A percentile compares a stretch with the other conserved stretches of the same genome.
These are phyloP conservation scores for Apiospora aurea DNA, from an alignment of 2,329 filamentous ascomycete species.

Conservation along the genomic window DNA sequence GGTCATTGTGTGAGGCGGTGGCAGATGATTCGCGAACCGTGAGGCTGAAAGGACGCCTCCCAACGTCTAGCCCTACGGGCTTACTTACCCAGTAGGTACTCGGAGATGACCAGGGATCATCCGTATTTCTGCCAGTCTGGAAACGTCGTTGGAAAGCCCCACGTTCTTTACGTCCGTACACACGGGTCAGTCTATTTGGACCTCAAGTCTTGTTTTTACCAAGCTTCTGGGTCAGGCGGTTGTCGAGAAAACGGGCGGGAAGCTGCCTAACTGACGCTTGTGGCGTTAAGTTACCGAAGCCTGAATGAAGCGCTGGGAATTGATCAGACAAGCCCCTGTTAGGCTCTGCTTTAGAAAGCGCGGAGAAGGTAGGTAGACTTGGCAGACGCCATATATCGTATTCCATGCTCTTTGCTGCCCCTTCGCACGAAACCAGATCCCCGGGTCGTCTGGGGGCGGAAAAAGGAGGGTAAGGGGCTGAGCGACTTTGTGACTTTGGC, in stretches of 20 bases:
- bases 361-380: too few relatives aligned
- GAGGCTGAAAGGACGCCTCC: not conserved
- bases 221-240: not conserved
- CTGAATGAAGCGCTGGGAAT: too few relatives aligned
- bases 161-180: not conserved
- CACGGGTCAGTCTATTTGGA: not conserved
- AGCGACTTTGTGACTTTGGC: not conserved
- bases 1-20: not conserved
- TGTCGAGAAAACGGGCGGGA: not conserved
- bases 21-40: not conserved
- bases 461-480: not conserved
- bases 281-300: not conserved
- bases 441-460: not conserved
- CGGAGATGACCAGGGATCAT: not conserved
- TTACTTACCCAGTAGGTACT: not conserved
- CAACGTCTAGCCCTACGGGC: not conserved
- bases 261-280: not conserved
- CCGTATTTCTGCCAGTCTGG: not conserved
- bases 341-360: not conserved
- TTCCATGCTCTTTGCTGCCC: too few relatives aligned
- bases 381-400: not conserved
- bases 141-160: not conserved
- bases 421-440: not conserved
- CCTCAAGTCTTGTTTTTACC: not conserved
- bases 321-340: too few relatives aligned